A percentile compares a stretch with the other conserved stretches of the same genome.
Evolutionary conservation across 164 flowering plant species (phyloP).

Genomic region (Brasenia schreberi): DNA sequence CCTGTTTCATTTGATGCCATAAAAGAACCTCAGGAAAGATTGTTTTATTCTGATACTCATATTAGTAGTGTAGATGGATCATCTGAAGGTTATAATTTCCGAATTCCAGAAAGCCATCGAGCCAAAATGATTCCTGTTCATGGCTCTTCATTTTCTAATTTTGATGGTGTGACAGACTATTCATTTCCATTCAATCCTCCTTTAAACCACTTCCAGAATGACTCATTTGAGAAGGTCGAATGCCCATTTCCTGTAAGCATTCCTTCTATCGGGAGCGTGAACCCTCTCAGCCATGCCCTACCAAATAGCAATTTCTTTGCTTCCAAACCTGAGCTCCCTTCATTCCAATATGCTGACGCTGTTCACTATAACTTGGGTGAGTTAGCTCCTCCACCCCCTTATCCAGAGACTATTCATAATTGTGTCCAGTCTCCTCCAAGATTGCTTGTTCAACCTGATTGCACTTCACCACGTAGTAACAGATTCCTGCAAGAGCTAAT

Average conservation of each 20-base stretch:
- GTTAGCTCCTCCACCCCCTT: conserved; percentile 9
- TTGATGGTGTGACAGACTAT: conserved; percentile 16
- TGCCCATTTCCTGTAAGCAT: conserved; percentile 22
- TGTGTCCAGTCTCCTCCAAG: conserved; percentile 20
- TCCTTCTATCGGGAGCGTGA: conserved; percentile 18
- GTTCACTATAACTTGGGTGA: conserved; percentile 48
- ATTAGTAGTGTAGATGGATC: conserved; percentile 27
- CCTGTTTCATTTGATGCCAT: conserved; percentile 40
- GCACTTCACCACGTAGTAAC: conserved; percentile 41
- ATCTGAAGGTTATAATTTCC: conserved; percentile 24
- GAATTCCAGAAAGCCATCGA: conserved; percentile 20
- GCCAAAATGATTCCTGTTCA: conserved; percentile 48
- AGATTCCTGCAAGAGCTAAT: conserved; percentile 61
- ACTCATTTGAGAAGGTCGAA: conserved; percentile 19
- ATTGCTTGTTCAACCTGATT: conserved; percentile 26
- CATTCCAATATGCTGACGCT: conserved; percentile 88
- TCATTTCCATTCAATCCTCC: conserved; percentile 9
- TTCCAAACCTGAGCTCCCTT: conserved; percentile 99
- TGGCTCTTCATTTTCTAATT: conserved; percentile 20
- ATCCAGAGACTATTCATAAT: conserved; percentile 13
- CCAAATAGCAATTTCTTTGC: conserved; percentile 77
- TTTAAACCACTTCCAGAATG: conserved; percentile 31
- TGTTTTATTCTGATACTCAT: conserved; percentile 38
- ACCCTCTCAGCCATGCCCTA: conserved; percentile 62
- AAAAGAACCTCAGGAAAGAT: conserved; percentile 24